Percentiles rank a stretch among this genome's conserved stretches.
phyloP scores from a whole-genome alignment of 2,329 filamentous ascomycete species.

The Beauveria caledonica region DNA sequence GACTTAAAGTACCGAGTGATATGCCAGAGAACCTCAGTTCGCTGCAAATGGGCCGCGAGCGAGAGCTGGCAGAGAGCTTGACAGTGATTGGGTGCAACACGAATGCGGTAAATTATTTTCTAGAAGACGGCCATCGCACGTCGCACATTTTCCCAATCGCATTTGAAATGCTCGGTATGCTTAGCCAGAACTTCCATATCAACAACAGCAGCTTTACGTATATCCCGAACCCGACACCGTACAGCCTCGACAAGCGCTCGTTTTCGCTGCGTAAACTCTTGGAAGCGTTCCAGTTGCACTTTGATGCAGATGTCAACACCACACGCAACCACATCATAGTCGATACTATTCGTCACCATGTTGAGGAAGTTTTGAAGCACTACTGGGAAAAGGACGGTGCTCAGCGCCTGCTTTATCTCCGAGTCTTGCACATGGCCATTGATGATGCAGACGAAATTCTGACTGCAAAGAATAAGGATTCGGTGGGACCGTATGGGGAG shows the following conservation, averaged over 20 bases:
- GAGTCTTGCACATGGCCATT: constrained; percentile 32
- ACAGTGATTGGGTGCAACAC: constrained; percentile 46
- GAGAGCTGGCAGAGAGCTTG: constrained; percentile 44
- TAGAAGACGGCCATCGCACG: constrained; percentile 29
- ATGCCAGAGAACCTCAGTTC: constrained; percentile 34
- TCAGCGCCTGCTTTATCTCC: constrained; percentile 27
- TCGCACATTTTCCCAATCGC: constrained; percentile 47
- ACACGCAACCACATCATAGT: constrained; percentile 19
- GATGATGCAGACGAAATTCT: constrained; percentile 36
- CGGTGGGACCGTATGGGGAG: not conserved
- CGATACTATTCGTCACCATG: constrained; percentile 19
- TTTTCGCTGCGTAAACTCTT: constrained; percentile 37
- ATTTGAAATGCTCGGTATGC: constrained; percentile 53
- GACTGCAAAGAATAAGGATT: constrained; percentile 22
- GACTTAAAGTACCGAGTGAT: constrained; percentile 30
- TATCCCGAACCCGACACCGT: constrained; percentile 48
- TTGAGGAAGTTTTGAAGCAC: constrained; percentile 17
- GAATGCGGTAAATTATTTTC: constrained; percentile 39
- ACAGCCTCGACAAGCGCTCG: constrained; percentile 44
- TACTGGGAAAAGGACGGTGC: constrained; percentile 17
- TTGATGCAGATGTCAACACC: constrained; percentile 17
- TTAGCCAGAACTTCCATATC: constrained; percentile 42
- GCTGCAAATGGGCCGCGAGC: constrained; percentile 39
- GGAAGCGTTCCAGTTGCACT: constrained; percentile 27
- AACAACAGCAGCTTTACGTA: constrained; percentile 41